Conservation (phyloP, 2,329 filamentous ascomycete species). For the Fusarium continuum region DNA sequence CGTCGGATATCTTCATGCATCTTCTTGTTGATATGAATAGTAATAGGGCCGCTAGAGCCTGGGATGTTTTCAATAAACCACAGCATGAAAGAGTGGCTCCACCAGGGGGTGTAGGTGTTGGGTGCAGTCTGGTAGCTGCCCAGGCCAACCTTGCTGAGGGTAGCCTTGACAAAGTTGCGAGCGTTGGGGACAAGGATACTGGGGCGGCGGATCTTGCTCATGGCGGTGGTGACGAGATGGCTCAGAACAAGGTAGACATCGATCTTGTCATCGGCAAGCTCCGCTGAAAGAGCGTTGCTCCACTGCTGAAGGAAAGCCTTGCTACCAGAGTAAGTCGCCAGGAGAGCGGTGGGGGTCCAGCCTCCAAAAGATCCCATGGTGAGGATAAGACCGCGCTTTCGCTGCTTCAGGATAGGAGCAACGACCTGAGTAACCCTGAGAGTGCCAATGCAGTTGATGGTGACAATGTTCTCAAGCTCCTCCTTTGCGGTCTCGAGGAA, state of each 20-base stretch:
- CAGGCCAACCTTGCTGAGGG: constrained; percentile 82
- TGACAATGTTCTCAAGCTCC: constrained; percentile 90
- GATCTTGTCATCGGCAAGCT: constrained; percentile 82
- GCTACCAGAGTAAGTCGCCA: constrained; percentile 96
- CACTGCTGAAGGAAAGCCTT: constrained; percentile 98
- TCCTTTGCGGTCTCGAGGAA: constrained; percentile 82
- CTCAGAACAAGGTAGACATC: constrained; percentile 92
- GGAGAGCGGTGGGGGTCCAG: constrained; percentile 87
- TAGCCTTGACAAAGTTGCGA: constrained; percentile 80
- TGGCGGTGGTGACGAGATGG: constrained; percentile 93
- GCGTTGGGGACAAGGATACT: constrained; percentile 83
- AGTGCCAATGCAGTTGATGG: constrained; percentile 93
- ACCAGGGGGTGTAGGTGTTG: constrained; percentile 90
- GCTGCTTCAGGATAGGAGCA: constrained; percentile 82
- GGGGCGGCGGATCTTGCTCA: constrained; percentile 91
- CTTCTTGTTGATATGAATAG: constrained; percentile 61
- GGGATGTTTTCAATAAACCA: constrained; percentile 75
- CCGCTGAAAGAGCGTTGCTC: constrained; percentile 85
- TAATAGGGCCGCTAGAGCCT: constrained; percentile 59
- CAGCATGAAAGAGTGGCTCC: constrained; percentile 89
- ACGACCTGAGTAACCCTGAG: constrained; percentile 87
- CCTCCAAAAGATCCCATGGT: constrained; percentile 98
- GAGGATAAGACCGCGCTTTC: constrained; percentile 87
- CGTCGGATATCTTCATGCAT: constrained; percentile 88
- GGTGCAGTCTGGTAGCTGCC: constrained; percentile 81